phyloP scores from a whole-genome alignment of 2,329 filamentous ascomycete genomes.

The Xylaria sp. region DNA sequence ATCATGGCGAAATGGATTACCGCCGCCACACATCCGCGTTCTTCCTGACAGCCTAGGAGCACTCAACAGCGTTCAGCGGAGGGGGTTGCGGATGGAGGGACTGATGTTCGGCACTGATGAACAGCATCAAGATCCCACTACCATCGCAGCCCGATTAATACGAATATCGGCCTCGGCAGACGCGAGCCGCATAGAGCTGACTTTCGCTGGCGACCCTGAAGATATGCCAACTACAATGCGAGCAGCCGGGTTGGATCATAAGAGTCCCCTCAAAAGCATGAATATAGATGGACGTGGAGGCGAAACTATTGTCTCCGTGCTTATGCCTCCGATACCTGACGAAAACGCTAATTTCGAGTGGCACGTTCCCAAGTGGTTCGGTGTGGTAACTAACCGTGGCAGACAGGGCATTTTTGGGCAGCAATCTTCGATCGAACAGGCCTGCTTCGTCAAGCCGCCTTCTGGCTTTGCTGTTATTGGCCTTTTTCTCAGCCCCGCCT shows the following conservation, averaged over 20 bases:
- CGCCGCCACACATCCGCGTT: conserved; percentile 7
- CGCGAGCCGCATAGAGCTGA: conserved; percentile 14
- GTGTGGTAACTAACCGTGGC: conserved; percentile 9
- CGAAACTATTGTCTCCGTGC: background rate
- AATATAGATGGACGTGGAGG: conserved; percentile 14
- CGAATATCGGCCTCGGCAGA: conserved; percentile 13
- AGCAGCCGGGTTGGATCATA: background rate
- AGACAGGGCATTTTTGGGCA: conserved; percentile 18
- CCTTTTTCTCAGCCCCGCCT: conserved; percentile 21
- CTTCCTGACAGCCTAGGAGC: conserved; percentile 7
- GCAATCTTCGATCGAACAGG: conserved; percentile 3
- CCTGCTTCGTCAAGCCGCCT: conserved; percentile 6
- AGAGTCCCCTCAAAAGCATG: conserved; percentile 11
- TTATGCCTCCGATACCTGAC: conserved; percentile 22
- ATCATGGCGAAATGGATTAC: conserved; percentile 3
- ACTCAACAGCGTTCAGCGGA: conserved; percentile 1
- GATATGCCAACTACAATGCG: background rate
- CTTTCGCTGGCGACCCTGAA: background rate
- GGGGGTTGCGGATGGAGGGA: conserved; percentile 11
- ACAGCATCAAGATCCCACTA: background rate
- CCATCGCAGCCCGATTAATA: background rate
- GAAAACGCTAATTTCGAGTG: conserved; percentile 8
- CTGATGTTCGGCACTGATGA: conserved; percentile 11
- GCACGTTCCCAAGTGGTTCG: conserved; percentile 18
- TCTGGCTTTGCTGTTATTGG: conserved; percentile 6